These are phyloP conservation scores for Rhododendron griersonianum DNA, from an alignment of 148 eudicot genomes.

Conservation along the genomic window DNA sequence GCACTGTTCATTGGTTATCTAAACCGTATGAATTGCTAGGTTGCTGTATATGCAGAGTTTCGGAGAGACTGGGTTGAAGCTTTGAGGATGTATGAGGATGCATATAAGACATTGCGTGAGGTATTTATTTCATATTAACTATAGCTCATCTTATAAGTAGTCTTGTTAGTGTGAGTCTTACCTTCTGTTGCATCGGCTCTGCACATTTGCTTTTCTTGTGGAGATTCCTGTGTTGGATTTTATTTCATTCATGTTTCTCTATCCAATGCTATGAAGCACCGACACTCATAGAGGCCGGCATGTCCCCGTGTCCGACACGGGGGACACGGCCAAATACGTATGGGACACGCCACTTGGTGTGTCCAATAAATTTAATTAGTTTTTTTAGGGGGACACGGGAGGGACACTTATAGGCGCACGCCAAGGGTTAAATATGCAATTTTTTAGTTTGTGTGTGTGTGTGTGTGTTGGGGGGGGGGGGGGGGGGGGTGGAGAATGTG, in stretches of 20 bases:
- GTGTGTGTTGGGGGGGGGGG: no score
- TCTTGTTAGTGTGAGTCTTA: background rate
- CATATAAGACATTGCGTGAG: conserved; percentile 84
- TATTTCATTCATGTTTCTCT: background rate
- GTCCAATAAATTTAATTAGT: no score
- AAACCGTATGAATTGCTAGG: conserved; percentile 56
- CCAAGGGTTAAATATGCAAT: no score
- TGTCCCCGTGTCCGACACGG: no score
- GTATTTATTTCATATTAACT: conserved; percentile 28
- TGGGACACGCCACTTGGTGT: no score
- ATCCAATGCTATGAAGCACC: background rate
- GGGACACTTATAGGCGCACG: no score
- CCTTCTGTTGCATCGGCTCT: background rate
- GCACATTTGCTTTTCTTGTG: background rate
- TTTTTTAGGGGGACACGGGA: no score
- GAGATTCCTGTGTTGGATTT: background rate
- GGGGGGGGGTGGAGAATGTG: background rate
- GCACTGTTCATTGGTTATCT: conserved; percentile 12
- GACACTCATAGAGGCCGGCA: no score
- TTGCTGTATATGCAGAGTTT: conserved; percentile 96
- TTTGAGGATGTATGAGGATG: conserved; percentile 83
- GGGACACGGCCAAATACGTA: no score
- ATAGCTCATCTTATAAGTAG: background rate
- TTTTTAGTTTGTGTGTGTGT: no score
- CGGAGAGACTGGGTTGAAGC: conserved; percentile 99